These are phyloP conservation scores for Wallacemonas rigidus DNA, from an alignment of 208 protist genomes.

Conservation along the genomic window DNA sequence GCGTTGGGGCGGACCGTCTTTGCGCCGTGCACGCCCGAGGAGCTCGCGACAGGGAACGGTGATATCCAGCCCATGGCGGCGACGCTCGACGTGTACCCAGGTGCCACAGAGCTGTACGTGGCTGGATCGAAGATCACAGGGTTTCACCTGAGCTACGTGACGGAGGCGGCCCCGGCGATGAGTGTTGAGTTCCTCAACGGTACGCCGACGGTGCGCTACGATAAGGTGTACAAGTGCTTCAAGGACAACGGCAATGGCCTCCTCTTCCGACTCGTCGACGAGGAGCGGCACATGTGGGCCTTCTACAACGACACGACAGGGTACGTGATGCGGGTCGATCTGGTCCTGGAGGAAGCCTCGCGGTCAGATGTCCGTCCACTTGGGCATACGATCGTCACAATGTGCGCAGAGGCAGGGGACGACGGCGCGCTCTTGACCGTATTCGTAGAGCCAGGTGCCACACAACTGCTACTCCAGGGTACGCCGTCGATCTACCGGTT, in stretches of 20 bases:
- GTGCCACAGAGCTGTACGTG: slow-evolving; percentile 79
- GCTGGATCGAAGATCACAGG: slow-evolving; percentile 45
- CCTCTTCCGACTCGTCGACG: slow-evolving; percentile 67
- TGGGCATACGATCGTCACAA: slow-evolving; percentile 27
- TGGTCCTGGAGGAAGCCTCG: slow-evolving; percentile 50
- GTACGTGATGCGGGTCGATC: slow-evolving; percentile 44
- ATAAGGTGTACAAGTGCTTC: slow-evolving; percentile 78
- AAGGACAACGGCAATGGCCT: slow-evolving; percentile 73
- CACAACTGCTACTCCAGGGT: slow-evolving; percentile 63
- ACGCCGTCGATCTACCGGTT: slow-evolving; percentile 51
- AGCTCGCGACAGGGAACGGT: slow-evolving; percentile 10
- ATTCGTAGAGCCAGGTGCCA: slow-evolving; percentile 49
- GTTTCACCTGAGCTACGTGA: slow-evolving; percentile 57
- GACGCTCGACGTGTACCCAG: slow-evolving; percentile 70
- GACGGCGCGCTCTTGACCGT: slow-evolving; percentile 39
- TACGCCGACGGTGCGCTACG: slow-evolving; percentile 53
- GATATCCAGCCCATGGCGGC: slow-evolving; percentile 37
- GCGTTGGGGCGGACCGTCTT: neutral
- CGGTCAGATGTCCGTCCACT: slow-evolving; percentile 29
- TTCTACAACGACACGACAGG: slow-evolving; percentile 71
- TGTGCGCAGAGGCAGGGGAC: slow-evolving; percentile 20
- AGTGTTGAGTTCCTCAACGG: slow-evolving; percentile 62
- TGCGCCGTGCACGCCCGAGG: slow-evolving; percentile 3
- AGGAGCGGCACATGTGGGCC: slow-evolving; percentile 31
- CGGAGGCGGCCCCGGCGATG: slow-evolving; percentile 47